Base-by-base conservation (phyloP, 805 yeast species). In the Candida morakotiae region DNA sequence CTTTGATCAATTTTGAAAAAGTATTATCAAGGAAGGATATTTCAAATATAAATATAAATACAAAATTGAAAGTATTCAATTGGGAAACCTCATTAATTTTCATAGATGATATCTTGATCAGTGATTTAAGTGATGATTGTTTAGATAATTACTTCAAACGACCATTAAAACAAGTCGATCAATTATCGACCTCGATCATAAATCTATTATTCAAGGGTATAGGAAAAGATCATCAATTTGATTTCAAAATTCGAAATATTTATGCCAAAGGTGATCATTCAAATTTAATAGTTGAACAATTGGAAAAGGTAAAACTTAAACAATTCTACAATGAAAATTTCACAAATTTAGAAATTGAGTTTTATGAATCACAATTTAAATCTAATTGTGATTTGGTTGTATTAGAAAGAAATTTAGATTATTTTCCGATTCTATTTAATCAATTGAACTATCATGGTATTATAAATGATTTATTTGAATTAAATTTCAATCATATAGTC, bases 391-490 rank as follows among this genome's bases (percentile, higher is more conserved):
- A 91, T 51, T 60, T 89, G 20, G 69, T 91, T 5, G 81, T 89
- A 1, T 52, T 91, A 15, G 98, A 91, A 52, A 66, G 98, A 33
- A 76, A 81, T 37, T 56, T 81, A 20, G 98, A 91, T 59, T 71
- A 76, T 29, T 56, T 84, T 4, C 77, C 95, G 1, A 81, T 87
- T 1, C 50, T 87, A 9, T 60, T 87, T 38, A 77, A 80, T 18
- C 97, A 89, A 49, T 60, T 89, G 48, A 84, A 87, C 2, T 91
- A 89, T 55, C 67, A 75, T 13, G 98, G 98, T 0, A 64, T 93
- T 11, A 64, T 88, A 15, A 89, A 85, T 54, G 96, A 89, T 48
- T 55, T 78, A 9, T 69, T 78, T 46, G 77, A 74, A 4, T 61
- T 81, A 5, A 64, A 70, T 10, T 53, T 69, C 9, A 72, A 71